These are phyloP conservation scores for Colletotrichum incanum DNA, from an alignment of 2,329 filamentous ascomycete genomes.

Conservation along the genomic window DNA sequence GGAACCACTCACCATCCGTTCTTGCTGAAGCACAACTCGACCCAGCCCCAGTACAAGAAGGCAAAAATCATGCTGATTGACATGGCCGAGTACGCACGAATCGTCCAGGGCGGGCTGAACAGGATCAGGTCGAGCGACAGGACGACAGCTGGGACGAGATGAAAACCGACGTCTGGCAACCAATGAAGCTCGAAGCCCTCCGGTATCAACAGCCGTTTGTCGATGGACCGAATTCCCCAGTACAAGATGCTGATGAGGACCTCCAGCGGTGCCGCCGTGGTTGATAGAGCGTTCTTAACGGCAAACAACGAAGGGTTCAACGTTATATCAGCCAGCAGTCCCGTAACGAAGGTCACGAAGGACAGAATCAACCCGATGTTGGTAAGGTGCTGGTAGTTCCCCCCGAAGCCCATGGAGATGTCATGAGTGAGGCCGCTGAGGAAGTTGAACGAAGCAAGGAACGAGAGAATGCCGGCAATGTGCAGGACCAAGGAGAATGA, in stretches of 20 bases:
- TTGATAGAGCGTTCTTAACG: conserved; percentile 77
- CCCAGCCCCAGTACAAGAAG: conserved; percentile 83
- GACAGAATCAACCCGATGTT: conserved; percentile 79
- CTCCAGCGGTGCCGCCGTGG: conserved; percentile 79
- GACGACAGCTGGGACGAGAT: conserved; percentile 76
- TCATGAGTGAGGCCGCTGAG: conserved; percentile 65
- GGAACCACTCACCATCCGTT: conserved; percentile 71
- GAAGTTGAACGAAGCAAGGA: conserved; percentile 68
- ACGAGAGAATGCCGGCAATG: conserved; percentile 66
- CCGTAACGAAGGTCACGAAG: conserved; percentile 73
- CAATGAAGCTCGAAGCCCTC: conserved; percentile 70
- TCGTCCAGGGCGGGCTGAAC: conserved; percentile 81
- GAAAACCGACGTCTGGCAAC: conserved; percentile 75
- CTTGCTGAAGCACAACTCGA: conserved; percentile 78
- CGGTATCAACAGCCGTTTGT: conserved; percentile 67
- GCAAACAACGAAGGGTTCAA: conserved; percentile 71
- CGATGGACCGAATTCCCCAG: conserved; percentile 76
- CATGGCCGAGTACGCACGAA: conserved; percentile 73
- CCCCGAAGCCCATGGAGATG: conserved; percentile 74
- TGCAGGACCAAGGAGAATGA: conserved; percentile 76
- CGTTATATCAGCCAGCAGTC: conserved; percentile 76
- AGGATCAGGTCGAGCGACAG: conserved; percentile 77
- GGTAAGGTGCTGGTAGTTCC: conserved; percentile 81
- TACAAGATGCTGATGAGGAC: conserved; percentile 81
- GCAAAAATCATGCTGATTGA: conserved; percentile 72